Evolutionary conservation across 228 moss, liverwort and hornwort species (phyloP), one percentile per base, ranked within the genome.

Genomic region (Sphagnum fallax): DNA sequence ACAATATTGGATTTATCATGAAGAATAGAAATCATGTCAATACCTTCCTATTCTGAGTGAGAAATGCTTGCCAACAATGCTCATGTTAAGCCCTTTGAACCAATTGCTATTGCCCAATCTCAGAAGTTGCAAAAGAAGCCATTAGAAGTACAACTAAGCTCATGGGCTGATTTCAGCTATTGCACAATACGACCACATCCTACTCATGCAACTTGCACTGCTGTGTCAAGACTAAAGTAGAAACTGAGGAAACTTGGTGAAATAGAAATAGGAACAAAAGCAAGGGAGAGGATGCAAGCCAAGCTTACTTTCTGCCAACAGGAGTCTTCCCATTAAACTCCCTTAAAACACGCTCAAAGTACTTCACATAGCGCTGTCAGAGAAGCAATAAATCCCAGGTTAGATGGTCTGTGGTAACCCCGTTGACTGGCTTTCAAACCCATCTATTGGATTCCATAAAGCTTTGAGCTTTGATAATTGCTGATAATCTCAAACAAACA

Each of bases 321-420:
- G 98, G 93, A 63, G 92, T 98, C 79, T 94, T 94, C 47, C 98
- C 98, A 67, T 90, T 84, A 61, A 90, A 92, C 53, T 98, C 93
- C 76, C 88, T 81, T 47, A 98, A 77, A 16, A 98, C 90, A 69
- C 94, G 94, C 81, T 98, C 98, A 69, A 98, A 98, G 65, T 98
- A 98, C 76, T 98, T 94, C 72, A 98, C 98, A 74, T 98, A 98
- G 12, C 98, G 94, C 98, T 98, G 92, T 65, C 74, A 79, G 67
- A 62, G 53, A 63, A 48, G 15, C 73, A 61, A 50, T 15, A 55
- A 1, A 55, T 12, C 55, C 55, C 12, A 12, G 55, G 55, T 55
- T 55, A 55, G 55, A 12, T 55, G 8, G 12, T 12, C 8, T 55
- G 12, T 55, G 12, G 12, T 55, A 55, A 12, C 55, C 4, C 55